Evolutionary conservation across 2,329 filamentous ascomycete species (phyloP), one percentile per base, ranked within the genome.

Genomic region (Phialemonium atrogriseum): DNA sequence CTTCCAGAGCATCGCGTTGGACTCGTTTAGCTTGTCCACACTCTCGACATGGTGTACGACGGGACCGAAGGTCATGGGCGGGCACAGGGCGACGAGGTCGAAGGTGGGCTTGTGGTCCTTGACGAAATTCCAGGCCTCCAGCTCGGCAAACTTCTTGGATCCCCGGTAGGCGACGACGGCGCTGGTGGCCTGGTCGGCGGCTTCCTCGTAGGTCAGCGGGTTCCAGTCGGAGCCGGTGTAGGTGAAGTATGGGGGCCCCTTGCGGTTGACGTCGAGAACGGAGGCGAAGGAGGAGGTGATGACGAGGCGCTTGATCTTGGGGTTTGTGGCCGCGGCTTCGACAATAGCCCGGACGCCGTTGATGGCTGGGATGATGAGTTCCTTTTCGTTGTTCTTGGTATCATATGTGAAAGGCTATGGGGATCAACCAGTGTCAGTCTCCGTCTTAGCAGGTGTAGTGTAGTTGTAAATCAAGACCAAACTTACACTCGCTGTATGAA

Each of bases 231-330:
- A 49, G 33, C 67, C 70, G 0, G 61, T 65, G 47, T 75, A 76
- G 3, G 63, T 62, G 42, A 72, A 68, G 20, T 59, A 64, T 0
- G 68, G 64, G 39, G 62, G 60, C 16, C 54, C 59, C 15, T 64
- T 64, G 33, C 67, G 64, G 25, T 43, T 46, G 2, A 55, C 41
- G 42, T 80, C 62, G 29, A 80, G 45, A 12, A 83, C 77, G 0
- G 76, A 63, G n/a, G 77, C 78, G 44, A 82, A 83, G 2, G 76
- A 81, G 4, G 75, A 80, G 1, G 77, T 82, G 40, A 83, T 69
- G 26, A 77, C 57, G 21, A 62, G 7, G 5, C 54, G 51, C 10
- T 39, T 45, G 19, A 58, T 43, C 2, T 30, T 38, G 1, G 42
- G 34, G 17, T 38, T 40, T 4, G 36, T 24, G 5, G 47, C 44